Evolutionary conservation across 2,329 filamentous ascomycete genomes (phyloP).

Genomic region (Geosmithia flava): DNA sequence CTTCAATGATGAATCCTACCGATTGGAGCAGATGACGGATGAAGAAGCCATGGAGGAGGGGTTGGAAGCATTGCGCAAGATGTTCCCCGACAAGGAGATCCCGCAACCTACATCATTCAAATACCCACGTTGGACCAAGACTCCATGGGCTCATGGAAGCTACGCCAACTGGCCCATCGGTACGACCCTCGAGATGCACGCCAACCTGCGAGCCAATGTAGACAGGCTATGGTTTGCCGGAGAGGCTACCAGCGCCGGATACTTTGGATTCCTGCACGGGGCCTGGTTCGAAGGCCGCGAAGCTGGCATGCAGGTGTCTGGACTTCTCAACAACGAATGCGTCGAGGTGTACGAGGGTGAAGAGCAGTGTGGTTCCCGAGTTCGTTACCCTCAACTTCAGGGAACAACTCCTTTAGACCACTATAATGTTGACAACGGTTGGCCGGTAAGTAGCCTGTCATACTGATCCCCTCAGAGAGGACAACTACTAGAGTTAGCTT

Average conservation of each 20-base stretch:
- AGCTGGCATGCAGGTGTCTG: conserved; percentile 30
- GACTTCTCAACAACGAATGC: conserved; percentile 10
- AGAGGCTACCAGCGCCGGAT: conserved; percentile 48
- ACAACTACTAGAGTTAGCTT: too few relatives aligned
- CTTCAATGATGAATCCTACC: conserved; percentile 40
- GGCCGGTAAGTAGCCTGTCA: not conserved
- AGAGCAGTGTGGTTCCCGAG: conserved; percentile 10
- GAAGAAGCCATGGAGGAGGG: conserved; percentile 43
- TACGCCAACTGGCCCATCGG: conserved; percentile 58
- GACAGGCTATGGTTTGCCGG: conserved; percentile 52
- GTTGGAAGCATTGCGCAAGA: conserved; percentile 42
- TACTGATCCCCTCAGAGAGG: too few relatives aligned
- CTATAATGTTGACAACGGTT: conserved; percentile 3
- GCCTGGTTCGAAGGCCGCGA: conserved; percentile 44
- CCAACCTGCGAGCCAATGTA: conserved; percentile 55
- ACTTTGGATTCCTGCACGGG: conserved; percentile 55
- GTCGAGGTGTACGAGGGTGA: conserved; percentile 3
- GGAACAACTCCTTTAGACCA: conserved; percentile 11
- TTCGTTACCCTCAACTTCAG: conserved; percentile 15
- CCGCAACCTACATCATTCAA: conserved; percentile 48
- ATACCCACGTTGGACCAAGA: conserved; percentile 34
- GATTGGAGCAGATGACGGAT: conserved; percentile 46
- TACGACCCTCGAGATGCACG: conserved; percentile 51
- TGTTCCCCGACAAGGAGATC: conserved; percentile 45
- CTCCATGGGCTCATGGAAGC: conserved; percentile 39